Percentiles rank a stretch among this genome's conserved stretches.
These are phyloP conservation scores for Calendula officinalis DNA, from an alignment of 129 eudicot genomes.

Conservation along the genomic window DNA sequence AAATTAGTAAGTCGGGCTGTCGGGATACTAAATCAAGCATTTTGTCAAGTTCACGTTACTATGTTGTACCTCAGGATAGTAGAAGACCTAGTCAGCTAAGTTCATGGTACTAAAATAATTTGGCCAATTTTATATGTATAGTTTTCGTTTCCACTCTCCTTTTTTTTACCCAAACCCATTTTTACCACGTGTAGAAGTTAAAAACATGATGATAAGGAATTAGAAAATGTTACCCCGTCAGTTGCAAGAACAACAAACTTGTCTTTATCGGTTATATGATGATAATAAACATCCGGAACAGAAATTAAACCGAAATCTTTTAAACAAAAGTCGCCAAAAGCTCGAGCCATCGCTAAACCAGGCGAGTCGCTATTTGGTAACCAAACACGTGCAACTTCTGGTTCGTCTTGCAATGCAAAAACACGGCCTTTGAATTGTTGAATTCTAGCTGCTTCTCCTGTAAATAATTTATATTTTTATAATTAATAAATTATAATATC, in stretches of 20 bases:
- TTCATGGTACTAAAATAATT: too few relatives aligned
- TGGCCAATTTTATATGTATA: too few relatives aligned
- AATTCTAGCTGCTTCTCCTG: slow-evolving; percentile 86
- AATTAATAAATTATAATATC: slow-evolving; percentile 1
- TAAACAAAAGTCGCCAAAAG: slow-evolving; percentile 82
- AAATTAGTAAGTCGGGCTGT: too few relatives aligned
- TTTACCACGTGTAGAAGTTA: not conserved
- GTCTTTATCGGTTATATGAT: slow-evolving; percentile 64
- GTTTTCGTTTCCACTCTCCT: too few relatives aligned
- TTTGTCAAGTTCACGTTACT: too few relatives aligned
- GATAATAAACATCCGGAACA: slow-evolving; percentile 83
- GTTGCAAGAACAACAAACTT: slow-evolving; percentile 76
- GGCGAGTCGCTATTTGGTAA: slow-evolving; percentile 88
- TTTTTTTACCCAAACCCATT: not conserved
- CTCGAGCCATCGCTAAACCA: slow-evolving; percentile 92
- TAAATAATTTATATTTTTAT: slow-evolving; percentile 9
- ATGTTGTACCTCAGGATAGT: too few relatives aligned
- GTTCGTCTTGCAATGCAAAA: slow-evolving; percentile 85
- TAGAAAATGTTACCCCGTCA: slow-evolving; percentile 63
- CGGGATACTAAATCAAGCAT: too few relatives aligned
- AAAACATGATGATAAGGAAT: not conserved
- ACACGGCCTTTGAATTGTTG: slow-evolving; percentile 78
- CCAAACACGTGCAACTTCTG: slow-evolving; percentile 95
- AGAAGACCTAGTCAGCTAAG: too few relatives aligned
- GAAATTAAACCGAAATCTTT: slow-evolving; percentile 87